These are phyloP conservation scores for Eleusine indica DNA, from an alignment of 176 grass and related monocot genomes.

Conservation along the genomic window DNA sequence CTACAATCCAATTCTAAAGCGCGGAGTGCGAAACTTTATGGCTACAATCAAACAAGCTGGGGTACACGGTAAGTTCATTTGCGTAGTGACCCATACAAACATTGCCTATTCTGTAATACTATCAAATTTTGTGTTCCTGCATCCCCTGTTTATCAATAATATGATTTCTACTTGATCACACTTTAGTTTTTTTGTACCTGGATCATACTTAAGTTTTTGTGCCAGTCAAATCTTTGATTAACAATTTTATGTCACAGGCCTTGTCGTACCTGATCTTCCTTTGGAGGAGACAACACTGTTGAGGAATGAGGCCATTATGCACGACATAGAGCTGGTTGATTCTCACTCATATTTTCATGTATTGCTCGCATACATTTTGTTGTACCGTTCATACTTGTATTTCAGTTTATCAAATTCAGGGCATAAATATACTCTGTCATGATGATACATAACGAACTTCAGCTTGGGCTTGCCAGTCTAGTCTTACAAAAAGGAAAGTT, in stretches of 20 bases:
- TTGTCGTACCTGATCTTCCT: conserved; percentile 94
- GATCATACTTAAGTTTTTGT: not conserved
- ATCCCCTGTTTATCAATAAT: not conserved
- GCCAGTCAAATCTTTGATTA: not conserved
- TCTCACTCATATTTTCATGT: conserved; percentile 18
- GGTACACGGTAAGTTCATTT: conserved; percentile 58
- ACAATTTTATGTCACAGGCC: conserved; percentile 55
- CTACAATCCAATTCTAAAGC: conserved; percentile 89
- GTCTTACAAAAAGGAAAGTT: not conserved
- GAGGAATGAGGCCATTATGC: conserved; percentile 64
- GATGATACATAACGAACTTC: not conserved
- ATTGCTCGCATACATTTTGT: not conserved
- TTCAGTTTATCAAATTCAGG: not conserved
- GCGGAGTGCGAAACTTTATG: conserved; percentile 77
- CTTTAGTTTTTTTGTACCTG: not conserved
- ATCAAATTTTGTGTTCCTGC: not conserved
- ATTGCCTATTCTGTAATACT: not conserved
- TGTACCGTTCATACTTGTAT: conserved; percentile 2
- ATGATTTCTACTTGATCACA: conserved; percentile 10
- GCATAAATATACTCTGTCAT: not conserved
- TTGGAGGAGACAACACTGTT: conserved; percentile 79
- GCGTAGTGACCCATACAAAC: not conserved
- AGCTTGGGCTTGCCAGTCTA: not conserved
- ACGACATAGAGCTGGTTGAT: conserved; percentile 83
- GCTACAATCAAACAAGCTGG: conserved; percentile 59